Percentiles rank a stretch among this genome's conserved stretches.
These are phyloP conservation scores for Gentiana dahurica DNA, from an alignment of 257 asterid genomes.

Conservation along the genomic window DNA sequence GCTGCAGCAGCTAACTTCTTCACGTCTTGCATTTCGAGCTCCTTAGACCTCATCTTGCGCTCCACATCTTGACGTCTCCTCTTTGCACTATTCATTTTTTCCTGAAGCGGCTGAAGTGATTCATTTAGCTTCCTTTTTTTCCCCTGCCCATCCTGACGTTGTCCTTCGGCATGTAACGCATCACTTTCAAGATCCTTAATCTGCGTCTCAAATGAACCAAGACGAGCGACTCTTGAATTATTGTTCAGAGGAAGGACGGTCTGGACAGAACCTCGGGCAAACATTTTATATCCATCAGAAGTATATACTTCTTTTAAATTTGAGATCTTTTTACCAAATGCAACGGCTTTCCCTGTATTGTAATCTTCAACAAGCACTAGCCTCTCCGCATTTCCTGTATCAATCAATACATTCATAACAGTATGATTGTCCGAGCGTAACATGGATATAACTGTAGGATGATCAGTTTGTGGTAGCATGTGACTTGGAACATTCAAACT, in stretches of 20 bases:
- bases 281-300: constrained; percentile 80
- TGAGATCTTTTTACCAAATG: constrained; percentile 59
- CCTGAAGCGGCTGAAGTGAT: constrained; percentile 37
- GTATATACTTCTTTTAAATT: constrained; percentile 86
- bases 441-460: constrained; percentile 29
- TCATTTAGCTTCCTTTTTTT: constrained; percentile 27
- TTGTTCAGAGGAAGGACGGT: constrained; percentile 76
- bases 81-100: constrained; percentile 33
- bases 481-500: too few species aligned
- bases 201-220: constrained; percentile 72
- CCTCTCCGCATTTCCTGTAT: constrained; percentile 76
- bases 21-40: constrained; percentile 34
- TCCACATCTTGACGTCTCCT: constrained; percentile 37
- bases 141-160: too few species aligned
- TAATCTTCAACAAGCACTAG: constrained; percentile 89
- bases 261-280: constrained; percentile 75
- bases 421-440: constrained; percentile 59
- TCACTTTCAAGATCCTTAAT: constrained; percentile 11
- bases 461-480: too few species aligned
- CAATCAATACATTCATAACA: constrained; percentile 72
- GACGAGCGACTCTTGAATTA: constrained; percentile 58
- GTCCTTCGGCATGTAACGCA: too few species aligned
- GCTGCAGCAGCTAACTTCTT: constrained; percentile 43
- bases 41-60: constrained; percentile 12
- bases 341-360: constrained; percentile 55